phyloP scores from a whole-genome alignment of 192 early-diverging fungal genomes.

The Spizellomyces punctatus region DNA sequence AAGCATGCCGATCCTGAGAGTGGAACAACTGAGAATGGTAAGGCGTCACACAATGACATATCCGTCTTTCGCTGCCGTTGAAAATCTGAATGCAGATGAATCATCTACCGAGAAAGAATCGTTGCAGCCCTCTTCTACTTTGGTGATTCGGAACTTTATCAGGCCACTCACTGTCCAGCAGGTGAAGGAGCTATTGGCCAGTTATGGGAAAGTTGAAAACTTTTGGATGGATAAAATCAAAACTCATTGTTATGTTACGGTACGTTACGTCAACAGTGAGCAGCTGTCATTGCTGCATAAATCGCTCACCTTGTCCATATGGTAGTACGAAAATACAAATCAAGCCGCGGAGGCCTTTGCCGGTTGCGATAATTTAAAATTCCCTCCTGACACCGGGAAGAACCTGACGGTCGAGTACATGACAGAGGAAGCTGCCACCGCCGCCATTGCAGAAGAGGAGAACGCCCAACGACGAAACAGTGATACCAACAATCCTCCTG shows the following conservation, averaged over 20 bases:
- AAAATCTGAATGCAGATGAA: too few species aligned
- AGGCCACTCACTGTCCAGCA: conserved; percentile 35
- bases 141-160: conserved; percentile 29
- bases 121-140: too few species aligned
- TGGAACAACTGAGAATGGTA: too few species aligned
- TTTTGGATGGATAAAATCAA: conserved; percentile 57
- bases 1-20: too few species aligned
- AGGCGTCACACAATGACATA: too few species aligned
- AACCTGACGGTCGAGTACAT: conserved; percentile 15
- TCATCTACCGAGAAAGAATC: too few species aligned
- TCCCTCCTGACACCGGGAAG: conserved; percentile 28
- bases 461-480: neutral
- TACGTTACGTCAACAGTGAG: conserved; percentile 21
- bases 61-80: too few species aligned
- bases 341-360: conserved; percentile 15
- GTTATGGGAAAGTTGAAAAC: conserved; percentile 28
- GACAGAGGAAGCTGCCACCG: conserved; percentile 5
- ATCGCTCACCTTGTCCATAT: conserved; percentile 2
- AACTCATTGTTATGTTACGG: conserved; percentile 45
- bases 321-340: conserved; percentile 23
- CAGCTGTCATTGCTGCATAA: neutral
- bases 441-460: conserved; percentile 19
- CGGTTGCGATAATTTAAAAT: conserved; percentile 27
- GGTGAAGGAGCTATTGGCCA: conserved; percentile 26
- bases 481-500: neutral